phyloP scores from a whole-genome alignment of 1,139 yeast species.

The Groenewaldozyma sp. region DNA sequence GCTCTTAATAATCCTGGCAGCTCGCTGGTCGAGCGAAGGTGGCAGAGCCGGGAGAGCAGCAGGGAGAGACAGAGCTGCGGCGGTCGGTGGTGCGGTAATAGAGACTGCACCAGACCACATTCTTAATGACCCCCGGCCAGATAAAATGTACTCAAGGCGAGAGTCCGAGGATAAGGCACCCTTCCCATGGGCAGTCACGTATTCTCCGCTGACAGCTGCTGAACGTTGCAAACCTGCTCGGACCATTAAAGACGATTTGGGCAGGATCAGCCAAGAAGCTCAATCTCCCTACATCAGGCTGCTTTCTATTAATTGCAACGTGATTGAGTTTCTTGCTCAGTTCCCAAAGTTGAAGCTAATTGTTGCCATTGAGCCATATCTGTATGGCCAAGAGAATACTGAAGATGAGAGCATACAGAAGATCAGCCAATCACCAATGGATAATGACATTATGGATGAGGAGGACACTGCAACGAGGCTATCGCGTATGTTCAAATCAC shows the following conservation, averaged over 20 bases:
- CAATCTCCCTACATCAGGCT: slow-evolving; percentile 19
- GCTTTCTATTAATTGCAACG: slow-evolving; percentile 21
- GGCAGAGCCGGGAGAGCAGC: too few species aligned
- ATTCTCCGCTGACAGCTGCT: slow-evolving; percentile 65
- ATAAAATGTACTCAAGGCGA: neutral
- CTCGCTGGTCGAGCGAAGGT: neutral
- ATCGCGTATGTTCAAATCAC: slow-evolving; percentile 10
- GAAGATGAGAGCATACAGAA: too few species aligned
- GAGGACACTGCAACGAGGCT: slow-evolving; percentile 3
- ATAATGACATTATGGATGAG: slow-evolving; percentile 1
- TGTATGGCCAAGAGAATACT: slow-evolving; percentile 8
- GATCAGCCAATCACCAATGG: too few species aligned
- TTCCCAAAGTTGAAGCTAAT: slow-evolving; percentile 15
- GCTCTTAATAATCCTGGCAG: neutral
- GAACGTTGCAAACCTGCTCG: slow-evolving; percentile 65
- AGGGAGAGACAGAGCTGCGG: too few species aligned
- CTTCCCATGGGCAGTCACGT: slow-evolving; percentile 59
- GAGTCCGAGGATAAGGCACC: slow-evolving; percentile 14
- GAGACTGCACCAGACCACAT: neutral
- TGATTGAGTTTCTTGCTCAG: slow-evolving; percentile 15
- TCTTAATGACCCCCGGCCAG: neutral
- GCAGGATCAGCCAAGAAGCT: slow-evolving; percentile 36
- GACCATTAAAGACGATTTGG: slow-evolving; percentile 53
- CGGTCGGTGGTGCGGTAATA: too few species aligned
- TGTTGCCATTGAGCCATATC: slow-evolving; percentile 22